Percentiles rank a stretch among this genome's conserved stretches.
Conservation (phyloP, 2,329 filamentous ascomycete genomes). For the Cryphonectria naterciae region DNA sequence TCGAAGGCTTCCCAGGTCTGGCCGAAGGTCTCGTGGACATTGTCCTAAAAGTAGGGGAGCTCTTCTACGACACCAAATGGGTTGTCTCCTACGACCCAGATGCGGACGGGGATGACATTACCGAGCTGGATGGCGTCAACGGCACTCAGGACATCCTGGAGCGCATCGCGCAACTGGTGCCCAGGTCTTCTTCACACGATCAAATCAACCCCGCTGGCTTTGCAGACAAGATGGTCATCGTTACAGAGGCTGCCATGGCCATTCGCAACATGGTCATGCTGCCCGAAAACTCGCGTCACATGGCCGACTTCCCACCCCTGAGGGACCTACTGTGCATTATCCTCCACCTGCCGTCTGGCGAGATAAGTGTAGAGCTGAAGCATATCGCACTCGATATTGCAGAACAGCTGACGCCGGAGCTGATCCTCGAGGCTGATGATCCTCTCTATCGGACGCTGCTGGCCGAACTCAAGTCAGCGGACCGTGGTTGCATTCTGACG, state of each 20-base stretch:
- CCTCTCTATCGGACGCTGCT: conserved; percentile 79
- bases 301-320: conserved; percentile 74
- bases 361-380: conserved; percentile 80
- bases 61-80: conserved; percentile 87
- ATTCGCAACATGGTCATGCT: conserved; percentile 96
- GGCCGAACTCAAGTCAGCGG: conserved; percentile 65
- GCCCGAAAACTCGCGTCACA: conserved; percentile 82
- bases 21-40: conserved; percentile 89
- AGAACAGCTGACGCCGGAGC: conserved; percentile 84
- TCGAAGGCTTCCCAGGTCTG: conserved; percentile 86
- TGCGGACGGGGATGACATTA: conserved; percentile 58
- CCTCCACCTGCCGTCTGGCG: conserved; percentile 73
- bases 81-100: conserved; percentile 68
- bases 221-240: conserved; percentile 70
- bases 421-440: conserved; percentile 72
- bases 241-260: conserved; percentile 86
- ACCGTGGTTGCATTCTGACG: conserved; percentile 81
- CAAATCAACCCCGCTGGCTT: conserved; percentile 75
- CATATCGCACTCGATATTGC: conserved; percentile 91
- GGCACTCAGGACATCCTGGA: conserved; percentile 75
- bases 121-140: conserved; percentile 58
- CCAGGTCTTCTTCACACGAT: conserved; percentile 64
- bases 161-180: conserved; percentile 67
- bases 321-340: conserved; percentile 84
- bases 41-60: conserved; percentile 73